Evolutionary conservation across 208 protist genomes (phyloP).

Genomic region (Trypanosoma cruzi): DNA sequence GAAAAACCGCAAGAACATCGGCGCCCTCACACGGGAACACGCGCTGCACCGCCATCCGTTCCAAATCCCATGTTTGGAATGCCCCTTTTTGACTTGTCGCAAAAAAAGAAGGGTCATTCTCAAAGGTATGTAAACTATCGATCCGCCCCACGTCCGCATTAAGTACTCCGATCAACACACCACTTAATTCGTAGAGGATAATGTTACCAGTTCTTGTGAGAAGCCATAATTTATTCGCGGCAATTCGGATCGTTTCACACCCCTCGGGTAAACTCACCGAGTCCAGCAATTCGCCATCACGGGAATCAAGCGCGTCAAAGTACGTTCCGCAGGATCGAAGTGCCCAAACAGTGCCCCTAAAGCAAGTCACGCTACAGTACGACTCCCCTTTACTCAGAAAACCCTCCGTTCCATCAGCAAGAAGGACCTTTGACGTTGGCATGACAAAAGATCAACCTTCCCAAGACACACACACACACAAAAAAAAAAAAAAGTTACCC

Average conservation of each 20-base stretch:
- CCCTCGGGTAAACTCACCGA: conserved; percentile 17
- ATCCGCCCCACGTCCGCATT: conserved; percentile 3
- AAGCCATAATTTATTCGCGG: conserved; percentile 14
- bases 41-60: not conserved
- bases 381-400: not conserved
- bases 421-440: conserved; percentile 13
- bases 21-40: conserved; percentile 10
- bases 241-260: conserved; percentile 3
- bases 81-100: conserved; percentile 19
- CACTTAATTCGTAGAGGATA: conserved; percentile 17
- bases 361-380: conserved; percentile 6
- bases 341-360: conserved; percentile 20
- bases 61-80: conserved; percentile 23
- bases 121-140: conserved; percentile 4
- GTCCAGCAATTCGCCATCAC: conserved; percentile 14
- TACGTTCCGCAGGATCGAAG: conserved; percentile 15
- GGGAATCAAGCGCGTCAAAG: conserved; percentile 22
- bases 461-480: not conserved
- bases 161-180: conserved; percentile 18
- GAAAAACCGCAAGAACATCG: conserved; percentile 14
- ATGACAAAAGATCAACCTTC: conserved; percentile 30
- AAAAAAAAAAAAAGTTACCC: not conserved
- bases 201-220: conserved; percentile 8
- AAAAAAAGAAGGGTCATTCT: conserved; percentile 18
- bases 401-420: conserved; percentile 22